Base-by-base conservation (phyloP, 2,329 filamentous ascomycete genomes). In the Fusarium secorum region DNA sequence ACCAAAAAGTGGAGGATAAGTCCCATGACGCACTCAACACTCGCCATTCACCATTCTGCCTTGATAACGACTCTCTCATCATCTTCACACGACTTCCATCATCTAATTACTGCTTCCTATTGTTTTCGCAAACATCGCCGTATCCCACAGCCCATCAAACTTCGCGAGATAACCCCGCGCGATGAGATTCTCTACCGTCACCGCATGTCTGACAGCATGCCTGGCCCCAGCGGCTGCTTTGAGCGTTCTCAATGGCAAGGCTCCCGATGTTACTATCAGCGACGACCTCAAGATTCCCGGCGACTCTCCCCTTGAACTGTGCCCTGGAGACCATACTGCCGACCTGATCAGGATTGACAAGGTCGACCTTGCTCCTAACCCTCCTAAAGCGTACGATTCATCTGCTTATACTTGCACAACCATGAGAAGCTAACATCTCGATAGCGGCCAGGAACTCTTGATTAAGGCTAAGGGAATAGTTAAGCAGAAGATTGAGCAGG, bases 331-430 rank as follows among this genome's bases (percentile, higher is more conserved):
- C 68, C 92, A 93, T 63, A 81, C 82, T 52, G 80, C 89, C 55
- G 90, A 98, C 79, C 87, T 95, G 62, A 84, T 98, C 74, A 83
- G 84, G 45, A 94, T 99, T 76, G 85, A 94, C 71, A 88, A 88
- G 49, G 94, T 98, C 61, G 90, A 98, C 76, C 83, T 99, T 62
- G 78, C 81, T 38, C 96, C 96, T 18, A 98, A 98, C 81, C 96
- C 95, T 66, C 96, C 96, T 38, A 79, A 88, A 78, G 86, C 94
- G 95, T 98, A 89, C 78, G 92, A 88, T 53, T 62, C 65, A 49
- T 60, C 63, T 65, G 52, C 69, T 45, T 42, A 57, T 22, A 35
- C 33, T 48, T 48, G 58, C 54, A 24, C 22, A 55, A 20, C 48
- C 38, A 28, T 42, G 39, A 59, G 28, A 39, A 52, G 73, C 78